A percentile compares a stretch with the other conserved stretches of the same genome.
Evolutionary conservation across 441 rosid species (phyloP).

Genomic region (Dalechampia spathulata): DNA sequence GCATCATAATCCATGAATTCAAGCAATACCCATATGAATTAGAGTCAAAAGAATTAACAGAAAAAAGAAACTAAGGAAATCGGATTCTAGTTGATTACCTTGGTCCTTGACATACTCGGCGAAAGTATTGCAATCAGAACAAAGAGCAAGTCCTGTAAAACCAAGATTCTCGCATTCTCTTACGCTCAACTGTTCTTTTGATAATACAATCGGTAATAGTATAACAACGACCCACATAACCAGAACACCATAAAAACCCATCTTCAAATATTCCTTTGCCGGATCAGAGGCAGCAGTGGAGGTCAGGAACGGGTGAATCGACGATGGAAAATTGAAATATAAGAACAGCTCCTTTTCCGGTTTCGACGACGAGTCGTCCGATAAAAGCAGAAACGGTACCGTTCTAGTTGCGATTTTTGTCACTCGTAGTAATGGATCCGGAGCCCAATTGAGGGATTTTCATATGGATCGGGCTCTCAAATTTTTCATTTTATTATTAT

Average conservation of each 20-base stretch:
- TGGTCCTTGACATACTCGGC: slow-evolving; percentile 82
- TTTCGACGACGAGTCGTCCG: too few species aligned
- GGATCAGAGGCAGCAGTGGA: too few species aligned
- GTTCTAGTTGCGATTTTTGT: too few species aligned
- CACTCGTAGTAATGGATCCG: too few species aligned
- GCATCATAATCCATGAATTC: background rate
- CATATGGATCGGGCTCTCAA: too few species aligned
- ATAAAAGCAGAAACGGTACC: too few species aligned
- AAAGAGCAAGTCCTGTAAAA: slow-evolving; percentile 83
- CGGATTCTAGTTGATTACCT: slow-evolving; percentile 30
- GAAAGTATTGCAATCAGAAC: slow-evolving; percentile 81
- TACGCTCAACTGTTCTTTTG: slow-evolving; percentile 55
- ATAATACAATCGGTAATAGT: slow-evolving; percentile 22
- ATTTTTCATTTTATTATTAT: too few species aligned
- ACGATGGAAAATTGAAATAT: too few species aligned
- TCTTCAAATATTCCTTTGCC: background rate
- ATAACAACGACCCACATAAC: background rate
- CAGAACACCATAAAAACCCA: slow-evolving; percentile 1
- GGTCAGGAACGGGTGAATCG: too few species aligned
- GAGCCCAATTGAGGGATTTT: too few species aligned
- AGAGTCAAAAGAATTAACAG: background rate
- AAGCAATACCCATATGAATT: background rate
- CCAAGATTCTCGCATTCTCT: slow-evolving; percentile 80
- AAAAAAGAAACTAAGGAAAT: too few species aligned
- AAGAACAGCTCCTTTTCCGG: too few species aligned